Base-by-base conservation (phyloP, 208 protist genomes). In the Trypanosoma melophagium region DNA sequence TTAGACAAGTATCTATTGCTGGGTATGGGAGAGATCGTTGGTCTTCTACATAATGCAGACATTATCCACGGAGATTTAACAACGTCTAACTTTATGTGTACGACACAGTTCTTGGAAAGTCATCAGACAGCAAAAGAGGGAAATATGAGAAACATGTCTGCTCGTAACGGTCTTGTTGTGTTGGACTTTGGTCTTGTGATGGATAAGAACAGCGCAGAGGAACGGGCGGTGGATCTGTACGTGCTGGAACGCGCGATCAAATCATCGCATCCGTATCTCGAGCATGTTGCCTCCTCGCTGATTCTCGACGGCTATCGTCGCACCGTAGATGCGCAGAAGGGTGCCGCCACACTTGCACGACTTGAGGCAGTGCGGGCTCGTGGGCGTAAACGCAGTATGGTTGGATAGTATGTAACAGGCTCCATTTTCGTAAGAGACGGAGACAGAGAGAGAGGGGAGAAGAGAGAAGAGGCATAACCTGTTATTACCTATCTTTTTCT, bases 171-270 rank as follows among this genome's bases (percentile, higher is more conserved):
- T 38, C 63, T 97, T 22, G 83, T 96, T 10, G 80, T 99, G 14
- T 96, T 99, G 42, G 98, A 99, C 76, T 99, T 99, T 83, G 98
- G 98, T 7, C 83, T 99, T 2, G 90, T 93, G 31, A 95, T 79
- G 58, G 73, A 93, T 16, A 96, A 96, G 55, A 85, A 63, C 24
- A 83, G 76, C 25, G 64, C 72, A 0, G 98, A 99, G 81, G 98
- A 99, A 70, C 95, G 96, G 28, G 98, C 98, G 0, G 98, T 99
- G 0, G 98, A 99, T 74, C 77, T 99, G 3, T 99, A 99, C 69
- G 98, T 99, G 40, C 81, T 99, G 3, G 97, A 99, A 80, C 75
- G 97, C n/a, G 98, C 98, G 13, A 84, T 99, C 47, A 54, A 85
- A 7, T 92, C 86, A 2, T 98, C 97, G 2, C 98, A 99, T 74